Base-by-base conservation (phyloP, 768 basidiomycete genomes). In the Holtermanniella nyarrowii region DNA sequence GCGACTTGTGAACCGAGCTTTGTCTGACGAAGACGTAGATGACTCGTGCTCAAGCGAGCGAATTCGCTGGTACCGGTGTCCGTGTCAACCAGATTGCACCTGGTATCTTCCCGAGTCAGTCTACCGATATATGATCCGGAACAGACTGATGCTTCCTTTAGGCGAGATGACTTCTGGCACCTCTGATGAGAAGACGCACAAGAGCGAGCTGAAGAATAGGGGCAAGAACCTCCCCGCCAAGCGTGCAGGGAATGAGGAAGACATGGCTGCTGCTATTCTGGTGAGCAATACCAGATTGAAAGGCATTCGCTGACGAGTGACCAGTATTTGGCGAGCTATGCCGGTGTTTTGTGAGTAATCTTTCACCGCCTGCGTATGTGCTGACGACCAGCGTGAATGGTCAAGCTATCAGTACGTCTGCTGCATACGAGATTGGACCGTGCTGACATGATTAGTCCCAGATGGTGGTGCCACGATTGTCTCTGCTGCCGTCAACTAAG, bases 11-110 rank as follows among this genome's bases (percentile, higher is more conserved):
- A 27, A 23, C 3, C 12, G 12, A 20, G 11, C n/a, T n/a, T 26
- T 13, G 20, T 20, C 43, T 44, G 53, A 50, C 22, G n/a, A 46
- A 21, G 26, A 20, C 20, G 10, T 50, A 63, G 54, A 48, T 66
- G 51, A 56, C 50, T 48, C 61, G 61, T 39, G 59, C 63, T 27
- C 43, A 63, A 42, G 65, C 65, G 14, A 52, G 26, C 14, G 65
- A 66, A 42, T 58, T 59, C 39, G 22, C 58, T 26, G 56, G 51
- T 23, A 46, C 61, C 12, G 63, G 57, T 37, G 63, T 66, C 37
- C 48, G 65, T 44, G 57, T 61, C 22, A 66, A 66, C 53, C 61
- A 66, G 48, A 59, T 66, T 43, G 62, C 62, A 40, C 63, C 63
- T 25, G 60, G 63, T 18, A 58, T 65, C 27, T 66, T 63, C 58